Conservation (phyloP, 345 rosid genomes). For the Pseudoturritis turrita region DNA sequence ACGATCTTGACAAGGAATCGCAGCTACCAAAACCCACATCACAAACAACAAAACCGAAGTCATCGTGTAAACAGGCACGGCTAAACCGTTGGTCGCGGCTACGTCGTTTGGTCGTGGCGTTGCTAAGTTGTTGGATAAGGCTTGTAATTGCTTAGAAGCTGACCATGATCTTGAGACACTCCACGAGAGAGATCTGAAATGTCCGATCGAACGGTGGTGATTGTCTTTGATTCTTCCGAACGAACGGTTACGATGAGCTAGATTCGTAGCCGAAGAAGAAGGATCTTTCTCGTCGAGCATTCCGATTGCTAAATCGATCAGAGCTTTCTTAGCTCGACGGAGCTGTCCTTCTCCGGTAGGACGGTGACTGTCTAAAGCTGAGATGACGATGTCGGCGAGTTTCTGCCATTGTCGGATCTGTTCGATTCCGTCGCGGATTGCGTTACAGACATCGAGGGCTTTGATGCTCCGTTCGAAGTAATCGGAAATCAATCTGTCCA, state of each 20-base stretch:
- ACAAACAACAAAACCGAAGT: constrained; percentile 63
- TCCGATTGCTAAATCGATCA: constrained; percentile 70
- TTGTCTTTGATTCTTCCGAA: constrained; percentile 58
- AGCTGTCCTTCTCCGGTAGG: constrained; percentile 72
- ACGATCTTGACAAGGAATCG: constrained; percentile 95
- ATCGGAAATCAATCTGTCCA: constrained; percentile 51
- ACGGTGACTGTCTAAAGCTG: constrained; percentile 49
- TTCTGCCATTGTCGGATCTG: constrained; percentile 71
- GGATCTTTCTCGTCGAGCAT: constrained; percentile 90
- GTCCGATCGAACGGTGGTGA: constrained; percentile 41
- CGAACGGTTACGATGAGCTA: constrained; percentile 77
- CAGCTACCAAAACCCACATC: constrained; percentile 94
- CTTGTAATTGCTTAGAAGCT: constrained; percentile 84
- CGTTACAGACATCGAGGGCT: constrained; percentile 87
- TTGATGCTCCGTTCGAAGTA: constrained; percentile 67
- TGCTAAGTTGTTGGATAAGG: constrained; percentile 55
- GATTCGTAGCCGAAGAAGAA: constrained; percentile 23
- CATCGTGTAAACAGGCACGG: constrained; percentile 67
- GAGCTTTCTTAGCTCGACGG: constrained; percentile 85
- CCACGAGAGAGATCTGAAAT: constrained; percentile 89
- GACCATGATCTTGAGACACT: constrained; percentile 98
- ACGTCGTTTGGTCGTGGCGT: constrained; percentile 59
- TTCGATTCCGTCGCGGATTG: constrained; percentile 76
- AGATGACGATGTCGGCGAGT: constrained; percentile 61
- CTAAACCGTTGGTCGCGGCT: constrained; percentile 55